These are phyloP conservation scores for Fusarium sacchari DNA, from an alignment of 2,329 filamentous ascomycete genomes.

Conservation along the genomic window DNA sequence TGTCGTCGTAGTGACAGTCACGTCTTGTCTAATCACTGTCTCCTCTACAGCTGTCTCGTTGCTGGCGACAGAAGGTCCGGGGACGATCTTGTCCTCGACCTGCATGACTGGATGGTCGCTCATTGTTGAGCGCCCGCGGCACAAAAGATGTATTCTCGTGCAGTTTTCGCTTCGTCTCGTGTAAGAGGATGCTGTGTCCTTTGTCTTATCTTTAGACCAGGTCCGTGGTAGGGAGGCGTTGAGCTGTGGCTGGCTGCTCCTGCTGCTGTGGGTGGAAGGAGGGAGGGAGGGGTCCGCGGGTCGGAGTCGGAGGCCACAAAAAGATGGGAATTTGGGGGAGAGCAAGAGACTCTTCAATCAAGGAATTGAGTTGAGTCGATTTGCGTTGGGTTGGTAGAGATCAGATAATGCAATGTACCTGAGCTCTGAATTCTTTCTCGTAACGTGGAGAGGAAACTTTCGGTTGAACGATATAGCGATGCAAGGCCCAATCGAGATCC, in stretches of 20 bases:
- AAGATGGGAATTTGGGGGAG: constrained; percentile 11
- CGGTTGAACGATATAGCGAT: constrained; percentile 17
- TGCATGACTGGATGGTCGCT: constrained; percentile 42
- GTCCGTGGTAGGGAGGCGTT: constrained; percentile 7
- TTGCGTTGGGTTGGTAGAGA: background rate
- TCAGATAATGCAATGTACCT: background rate
- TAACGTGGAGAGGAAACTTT: background rate
- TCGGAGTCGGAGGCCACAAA: constrained; percentile 32
- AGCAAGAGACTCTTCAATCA: background rate
- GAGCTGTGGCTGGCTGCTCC: constrained; percentile 19
- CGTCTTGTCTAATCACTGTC: constrained; percentile 16
- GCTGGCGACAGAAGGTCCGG: constrained; percentile 14
- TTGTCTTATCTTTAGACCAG: background rate
- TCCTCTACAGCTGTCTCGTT: constrained; percentile 25
- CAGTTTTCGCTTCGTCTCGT: constrained; percentile 14
- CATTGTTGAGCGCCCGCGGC: constrained; percentile 36
- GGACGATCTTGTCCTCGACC: constrained; percentile 40
- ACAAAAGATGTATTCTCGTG: constrained; percentile 10
- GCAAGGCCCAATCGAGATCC: constrained; percentile 22
- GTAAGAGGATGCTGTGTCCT: constrained; percentile 22
- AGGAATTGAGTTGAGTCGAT: background rate
- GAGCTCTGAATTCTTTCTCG: background rate
- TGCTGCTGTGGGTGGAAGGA: constrained; percentile 8
- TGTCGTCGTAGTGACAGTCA: constrained; percentile 8
- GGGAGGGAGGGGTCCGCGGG: constrained; percentile 31